A percentile compares a stretch with the other conserved stretches of the same genome.
Evolutionary conservation across 2,329 filamentous ascomycete species (phyloP).

Genomic region (Pseudogymnoascus sp.): DNA sequence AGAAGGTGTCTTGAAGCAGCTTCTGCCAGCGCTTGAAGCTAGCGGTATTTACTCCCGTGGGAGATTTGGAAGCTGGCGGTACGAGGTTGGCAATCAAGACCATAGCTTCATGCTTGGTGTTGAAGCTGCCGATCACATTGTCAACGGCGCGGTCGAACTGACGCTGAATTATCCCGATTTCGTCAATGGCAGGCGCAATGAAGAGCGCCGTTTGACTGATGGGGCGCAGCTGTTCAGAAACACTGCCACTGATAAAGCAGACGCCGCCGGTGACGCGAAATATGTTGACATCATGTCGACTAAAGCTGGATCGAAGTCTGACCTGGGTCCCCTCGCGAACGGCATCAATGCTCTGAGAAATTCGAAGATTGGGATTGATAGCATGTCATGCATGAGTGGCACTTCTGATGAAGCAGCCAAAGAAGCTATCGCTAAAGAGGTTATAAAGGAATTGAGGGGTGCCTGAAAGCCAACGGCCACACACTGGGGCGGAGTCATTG

Average conservation of each 20-base stretch:
- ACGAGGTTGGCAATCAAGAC: slow-evolving; percentile 79
- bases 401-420: background rate
- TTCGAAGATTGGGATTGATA: background rate
- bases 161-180: slow-evolving; percentile 77
- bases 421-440: slow-evolving; percentile 1
- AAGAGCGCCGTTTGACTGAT: slow-evolving; percentile 31
- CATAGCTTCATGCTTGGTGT: slow-evolving; percentile 74
- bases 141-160: slow-evolving; percentile 65
- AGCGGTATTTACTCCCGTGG: slow-evolving; percentile 92
- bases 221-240: slow-evolving; percentile 28
- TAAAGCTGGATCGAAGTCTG: background rate
- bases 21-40: slow-evolving; percentile 86
- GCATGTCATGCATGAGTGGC: background rate
- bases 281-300: slow-evolving; percentile 20
- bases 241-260: slow-evolving; percentile 22
- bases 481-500: background rate
- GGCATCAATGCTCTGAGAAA: slow-evolving; percentile 5
- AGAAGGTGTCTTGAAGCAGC: slow-evolving; percentile 85
- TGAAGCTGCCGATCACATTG: slow-evolving; percentile 65
- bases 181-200: slow-evolving; percentile 49
- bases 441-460: background rate
- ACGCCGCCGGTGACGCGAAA: slow-evolving; percentile 30
- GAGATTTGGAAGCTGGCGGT: slow-evolving; percentile 96
- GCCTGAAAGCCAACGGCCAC: background rate
- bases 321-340: background rate